Base-by-base conservation (phyloP, 1,139 yeast species). In the Dujonia santamariae region DNA sequence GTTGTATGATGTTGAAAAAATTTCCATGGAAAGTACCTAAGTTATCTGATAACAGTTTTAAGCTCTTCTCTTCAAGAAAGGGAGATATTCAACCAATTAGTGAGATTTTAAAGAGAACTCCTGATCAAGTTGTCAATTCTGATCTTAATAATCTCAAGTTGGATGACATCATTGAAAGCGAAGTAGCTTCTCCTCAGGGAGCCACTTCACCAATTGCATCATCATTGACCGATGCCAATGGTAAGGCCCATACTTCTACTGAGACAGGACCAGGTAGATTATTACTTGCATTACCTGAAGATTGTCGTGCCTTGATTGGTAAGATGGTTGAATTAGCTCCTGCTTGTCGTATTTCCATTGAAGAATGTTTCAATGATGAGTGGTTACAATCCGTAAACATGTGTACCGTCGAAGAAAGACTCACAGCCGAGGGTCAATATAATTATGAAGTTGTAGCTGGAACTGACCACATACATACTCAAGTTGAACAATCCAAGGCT, bases 21-120 rank as follows among this genome's bases (percentile, higher is more conserved):
- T 90, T 90, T 61, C 97, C 97, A 8, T 88, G 97, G 97, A 88
- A 87, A 56, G 88, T 90, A 8, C 97, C 97, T n/a, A 84, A 87
- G 51, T 62, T 82, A 39, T 68, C 81, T 26, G 97, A 90, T 58
- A 79, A 83, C 47, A 84, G 95, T 42, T 90, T 87, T 61, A 85
- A 85, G 55, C 54, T 76, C 35, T 76, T 74, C 52, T 78, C 78
- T 25, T 62, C 68, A 42, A 12, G 29, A 11, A 58, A 75, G 35
- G 78, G 72, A 31, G 80, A 73, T 37, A 56, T 57, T 38, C 38
- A 53, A 8, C 66, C 73, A 2, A 50, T 68, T 22, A 59, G 63
- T 34, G 75, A 69, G 39, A 52, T 61, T 41, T 60, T 69, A 44
- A 60, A 65, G 43, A 57, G 56, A 32, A 63, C 69, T 1, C 75